phyloP scores from a whole-genome alignment of 805 yeast species.

The Pichia insulana region DNA sequence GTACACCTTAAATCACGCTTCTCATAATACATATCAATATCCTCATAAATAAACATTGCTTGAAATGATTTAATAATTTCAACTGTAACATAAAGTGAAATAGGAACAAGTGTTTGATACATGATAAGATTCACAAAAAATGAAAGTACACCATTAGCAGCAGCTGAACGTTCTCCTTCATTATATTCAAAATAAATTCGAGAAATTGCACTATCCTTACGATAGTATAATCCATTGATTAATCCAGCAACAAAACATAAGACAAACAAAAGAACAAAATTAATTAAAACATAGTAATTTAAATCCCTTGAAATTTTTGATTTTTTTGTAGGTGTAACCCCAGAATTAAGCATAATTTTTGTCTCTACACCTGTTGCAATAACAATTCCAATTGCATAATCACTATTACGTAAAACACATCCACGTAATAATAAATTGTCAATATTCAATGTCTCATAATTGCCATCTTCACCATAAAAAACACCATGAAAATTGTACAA shows the following conservation, averaged over 20 bases:
- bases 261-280: slow-evolving; percentile 52
- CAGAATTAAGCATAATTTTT: slow-evolving; percentile 71
- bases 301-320: slow-evolving; percentile 58
- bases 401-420: slow-evolving; percentile 61
- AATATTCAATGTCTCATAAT: slow-evolving; percentile 49
- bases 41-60: slow-evolving; percentile 68
- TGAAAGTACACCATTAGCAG: slow-evolving; percentile 56
- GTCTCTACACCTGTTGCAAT: slow-evolving; percentile 72
- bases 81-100: slow-evolving; percentile 68
- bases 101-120: slow-evolving; percentile 72
- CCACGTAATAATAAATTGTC: slow-evolving; percentile 67
- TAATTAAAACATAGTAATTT: slow-evolving; percentile 56
- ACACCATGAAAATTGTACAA: slow-evolving; percentile 63
- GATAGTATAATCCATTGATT: slow-evolving; percentile 57
- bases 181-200: slow-evolving; percentile 52
- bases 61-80: slow-evolving; percentile 73
- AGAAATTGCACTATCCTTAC: slow-evolving; percentile 31
- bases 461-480: slow-evolving; percentile 23
- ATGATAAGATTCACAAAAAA: slow-evolving; percentile 68
- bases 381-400: slow-evolving; percentile 67
- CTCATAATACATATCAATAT: slow-evolving; percentile 60
- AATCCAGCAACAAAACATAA: slow-evolving; percentile 64
- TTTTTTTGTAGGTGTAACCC: slow-evolving; percentile 67
- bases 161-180: slow-evolving; percentile 49
- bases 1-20: slow-evolving; percentile 65